A percentile compares a stretch with the other conserved stretches of the same genome.
Evolutionary conservation across 352 stramenopile genomes (phyloP).

Genomic region (Phytophthora pseudosyringae): DNA sequence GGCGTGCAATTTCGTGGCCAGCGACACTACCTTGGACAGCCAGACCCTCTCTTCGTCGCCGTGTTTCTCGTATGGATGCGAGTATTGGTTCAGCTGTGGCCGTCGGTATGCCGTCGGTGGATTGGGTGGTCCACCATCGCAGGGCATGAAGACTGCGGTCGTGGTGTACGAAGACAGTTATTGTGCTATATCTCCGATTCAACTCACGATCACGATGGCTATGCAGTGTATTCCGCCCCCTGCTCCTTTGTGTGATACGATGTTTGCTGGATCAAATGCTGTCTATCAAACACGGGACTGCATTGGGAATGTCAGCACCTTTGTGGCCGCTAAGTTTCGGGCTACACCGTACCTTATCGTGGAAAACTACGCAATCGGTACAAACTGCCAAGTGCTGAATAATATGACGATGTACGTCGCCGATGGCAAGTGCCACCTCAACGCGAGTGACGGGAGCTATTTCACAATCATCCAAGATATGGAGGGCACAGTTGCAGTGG

Average conservation of each 20-base stretch:
- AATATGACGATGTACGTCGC: slow-evolving; percentile 9
- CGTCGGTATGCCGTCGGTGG: slow-evolving; percentile 7
- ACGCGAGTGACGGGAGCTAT: neutral
- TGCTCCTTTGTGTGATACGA: neutral
- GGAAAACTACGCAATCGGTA: slow-evolving; percentile 17
- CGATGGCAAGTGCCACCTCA: slow-evolving; percentile 22
- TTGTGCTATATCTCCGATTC: slow-evolving; percentile 5
- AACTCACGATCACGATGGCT: neutral
- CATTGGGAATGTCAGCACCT: neutral
- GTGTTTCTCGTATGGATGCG: slow-evolving; percentile 4
- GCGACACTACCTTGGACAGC: slow-evolving; percentile 6
- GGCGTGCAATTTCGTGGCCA: slow-evolving; percentile 5
- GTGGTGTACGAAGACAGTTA: slow-evolving; percentile 16
- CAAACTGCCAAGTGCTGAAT: slow-evolving; percentile 13
- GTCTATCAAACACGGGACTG: slow-evolving; percentile 16
- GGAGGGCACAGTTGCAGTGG: neutral
- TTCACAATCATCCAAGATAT: slow-evolving; percentile 3
- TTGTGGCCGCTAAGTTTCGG: slow-evolving; percentile 1
- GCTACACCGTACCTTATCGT: slow-evolving; percentile 9
- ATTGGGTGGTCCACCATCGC: neutral
- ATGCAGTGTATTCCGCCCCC: neutral
- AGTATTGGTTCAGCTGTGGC: slow-evolving; percentile 1
- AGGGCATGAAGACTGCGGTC: slow-evolving; percentile 10
- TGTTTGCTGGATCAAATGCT: neutral
- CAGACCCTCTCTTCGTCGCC: slow-evolving; percentile 4